Conservation (phyloP, 495 filamentous ascomycete species). For the Trichoderma asperelloides region DNA sequence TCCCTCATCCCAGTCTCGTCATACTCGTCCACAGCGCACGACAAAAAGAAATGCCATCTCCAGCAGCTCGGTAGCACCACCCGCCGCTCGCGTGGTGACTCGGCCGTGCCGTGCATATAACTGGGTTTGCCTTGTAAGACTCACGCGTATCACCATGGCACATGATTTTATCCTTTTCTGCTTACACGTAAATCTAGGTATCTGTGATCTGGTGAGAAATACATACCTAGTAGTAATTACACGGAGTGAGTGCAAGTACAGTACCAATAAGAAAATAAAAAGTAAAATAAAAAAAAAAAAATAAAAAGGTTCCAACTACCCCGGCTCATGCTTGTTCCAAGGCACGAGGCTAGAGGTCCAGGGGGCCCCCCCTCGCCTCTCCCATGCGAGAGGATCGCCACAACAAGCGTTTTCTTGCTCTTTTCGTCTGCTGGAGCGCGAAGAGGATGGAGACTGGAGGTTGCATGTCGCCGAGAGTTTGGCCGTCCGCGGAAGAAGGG, state of each 20-base stretch:
- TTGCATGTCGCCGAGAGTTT: conserved; percentile 6
- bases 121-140: not conserved
- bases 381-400: conserved; percentile 1
- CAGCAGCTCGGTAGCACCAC: conserved; percentile 2
- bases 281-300: too few species aligned
- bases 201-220: too few species aligned
- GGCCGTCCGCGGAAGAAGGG: not conserved
- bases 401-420: not conserved
- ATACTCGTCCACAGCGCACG: too few species aligned
- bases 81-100: not conserved
- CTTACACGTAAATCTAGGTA: too few species aligned
- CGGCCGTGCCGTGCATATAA: not conserved
- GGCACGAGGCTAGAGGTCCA: not conserved
- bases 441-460: not conserved
- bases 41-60: not conserved
- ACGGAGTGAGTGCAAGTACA: too few species aligned
- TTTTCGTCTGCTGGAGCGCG: not conserved
- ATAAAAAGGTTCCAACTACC: not conserved
- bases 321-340: not conserved
- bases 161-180: not conserved
- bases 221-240: too few species aligned
- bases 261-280: too few species aligned
- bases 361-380: too few species aligned
- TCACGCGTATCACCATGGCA: not conserved
- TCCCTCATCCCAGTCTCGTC: too few species aligned